phyloP scores from a whole-genome alignment of 2,329 filamentous ascomycete genomes.

The Blumeria hordei region DNA sequence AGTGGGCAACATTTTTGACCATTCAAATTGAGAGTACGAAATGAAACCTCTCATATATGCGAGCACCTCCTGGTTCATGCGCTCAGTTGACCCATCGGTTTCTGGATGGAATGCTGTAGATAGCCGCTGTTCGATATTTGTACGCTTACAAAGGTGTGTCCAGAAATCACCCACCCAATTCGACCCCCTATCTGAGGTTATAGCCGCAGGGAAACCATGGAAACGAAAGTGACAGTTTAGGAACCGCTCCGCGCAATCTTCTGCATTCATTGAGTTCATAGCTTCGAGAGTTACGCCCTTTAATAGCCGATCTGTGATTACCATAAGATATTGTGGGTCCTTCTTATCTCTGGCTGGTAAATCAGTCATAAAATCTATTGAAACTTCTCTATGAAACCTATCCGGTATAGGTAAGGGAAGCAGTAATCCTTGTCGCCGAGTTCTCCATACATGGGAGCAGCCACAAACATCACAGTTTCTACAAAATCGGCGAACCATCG shows the following conservation, averaged over 20 bases:
- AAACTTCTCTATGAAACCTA: neutral
- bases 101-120: neutral
- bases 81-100: too few species aligned
- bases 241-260: neutral
- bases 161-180: neutral
- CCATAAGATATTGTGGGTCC: neutral
- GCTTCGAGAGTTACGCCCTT: neutral
- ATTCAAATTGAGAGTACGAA: too few species aligned
- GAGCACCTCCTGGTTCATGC: too few species aligned
- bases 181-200: neutral
- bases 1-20: too few species aligned
- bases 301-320: neutral
- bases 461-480: neutral
- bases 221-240: neutral
- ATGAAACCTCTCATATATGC: too few species aligned
- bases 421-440: neutral
- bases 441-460: neutral
- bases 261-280: neutral
- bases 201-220: neutral
- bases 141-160: neutral
- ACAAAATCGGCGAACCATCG: neutral
- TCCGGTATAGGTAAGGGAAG: neutral
- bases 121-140: neutral
- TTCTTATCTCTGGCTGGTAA: neutral
- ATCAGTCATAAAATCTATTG: constrained; percentile 1